These are phyloP conservation scores for Coemansia sp. DNA, from an alignment of 192 early-diverging fungal genomes.

Conservation along the genomic window DNA sequence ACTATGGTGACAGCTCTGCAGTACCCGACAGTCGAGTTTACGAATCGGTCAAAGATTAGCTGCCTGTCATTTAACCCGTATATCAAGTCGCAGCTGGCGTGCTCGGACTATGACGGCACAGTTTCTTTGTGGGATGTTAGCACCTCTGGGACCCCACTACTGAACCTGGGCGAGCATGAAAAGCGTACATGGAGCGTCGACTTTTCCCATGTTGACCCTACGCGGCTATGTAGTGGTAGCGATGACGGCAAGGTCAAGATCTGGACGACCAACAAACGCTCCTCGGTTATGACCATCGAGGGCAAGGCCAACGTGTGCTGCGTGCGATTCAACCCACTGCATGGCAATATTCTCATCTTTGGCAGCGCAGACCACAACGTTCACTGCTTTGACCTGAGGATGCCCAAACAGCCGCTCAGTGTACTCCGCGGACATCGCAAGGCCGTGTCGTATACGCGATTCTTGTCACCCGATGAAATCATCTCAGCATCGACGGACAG, in stretches of 20 bases:
- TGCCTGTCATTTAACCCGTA: conserved; percentile 90
- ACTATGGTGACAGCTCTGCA: conserved; percentile 52
- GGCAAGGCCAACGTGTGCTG: conserved; percentile 90
- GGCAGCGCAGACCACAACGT: conserved; percentile 93
- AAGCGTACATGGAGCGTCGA: conserved; percentile 93
- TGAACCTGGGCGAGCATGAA: conserved; percentile 85
- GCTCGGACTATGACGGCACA: conserved; percentile 91
- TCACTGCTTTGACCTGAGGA: conserved; percentile 89
- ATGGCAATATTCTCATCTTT: conserved; percentile 75
- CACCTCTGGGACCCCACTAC: conserved; percentile 59
- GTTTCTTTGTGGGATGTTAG: conserved; percentile 87
- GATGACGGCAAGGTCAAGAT: conserved; percentile 93
- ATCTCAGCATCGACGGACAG: conserved; percentile 92
- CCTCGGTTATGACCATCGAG: conserved; percentile 79
- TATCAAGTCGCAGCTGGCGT: conserved; percentile 80
- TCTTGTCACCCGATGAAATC: conserved; percentile 72
- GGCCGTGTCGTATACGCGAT: conserved; percentile 95
- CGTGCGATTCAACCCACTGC: conserved; percentile 86
- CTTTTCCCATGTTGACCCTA: conserved; percentile 76
- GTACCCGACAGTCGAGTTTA: conserved; percentile 82
- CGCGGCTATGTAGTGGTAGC: conserved; percentile 80
- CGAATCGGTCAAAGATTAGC: conserved; percentile 86
- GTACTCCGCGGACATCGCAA: conserved; percentile 86
- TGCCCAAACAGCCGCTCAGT: conserved; percentile 65
- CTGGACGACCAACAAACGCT: conserved; percentile 76